Conservation (phyloP, 2,329 filamentous ascomycete genomes). For the Hymenoscyphus fraxineus region DNA sequence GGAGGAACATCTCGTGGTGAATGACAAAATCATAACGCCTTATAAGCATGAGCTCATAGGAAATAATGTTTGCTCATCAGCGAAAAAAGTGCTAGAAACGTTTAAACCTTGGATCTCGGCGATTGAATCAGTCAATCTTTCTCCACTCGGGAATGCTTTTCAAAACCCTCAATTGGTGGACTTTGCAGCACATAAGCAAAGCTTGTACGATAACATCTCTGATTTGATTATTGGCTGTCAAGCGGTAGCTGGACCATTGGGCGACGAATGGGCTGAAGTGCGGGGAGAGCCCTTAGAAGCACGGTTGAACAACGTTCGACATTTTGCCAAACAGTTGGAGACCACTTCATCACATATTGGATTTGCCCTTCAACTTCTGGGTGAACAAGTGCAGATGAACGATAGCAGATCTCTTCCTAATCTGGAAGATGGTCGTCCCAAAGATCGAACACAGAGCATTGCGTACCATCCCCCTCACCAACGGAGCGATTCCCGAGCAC, state of each 20-base stretch:
- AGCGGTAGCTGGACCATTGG: conserved; percentile 82
- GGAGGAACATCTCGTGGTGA: conserved; percentile 74
- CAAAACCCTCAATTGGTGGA: conserved; percentile 83
- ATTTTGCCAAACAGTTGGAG: conserved; percentile 76
- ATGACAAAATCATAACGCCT: conserved; percentile 78
- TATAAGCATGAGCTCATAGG: conserved; percentile 75
- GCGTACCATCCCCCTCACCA: conserved; percentile 53
- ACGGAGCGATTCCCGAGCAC: conserved; percentile 50
- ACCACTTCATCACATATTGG: conserved; percentile 82
- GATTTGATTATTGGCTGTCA: conserved; percentile 87
- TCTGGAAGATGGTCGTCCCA: conserved; percentile 42
- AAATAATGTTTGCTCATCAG: conserved; percentile 76
- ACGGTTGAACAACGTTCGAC: conserved; percentile 74
- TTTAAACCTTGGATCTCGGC: conserved; percentile 88
- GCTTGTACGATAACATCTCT: conserved; percentile 86
- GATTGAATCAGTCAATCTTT: conserved; percentile 88
- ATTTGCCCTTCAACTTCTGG: conserved; percentile 81
- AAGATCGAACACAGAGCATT: conserved; percentile 54
- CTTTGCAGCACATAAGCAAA: conserved; percentile 87
- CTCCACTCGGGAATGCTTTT: conserved; percentile 70
- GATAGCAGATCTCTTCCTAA: conserved; percentile 15
- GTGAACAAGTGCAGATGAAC: conserved; percentile 68
- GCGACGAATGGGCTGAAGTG: conserved; percentile 94
- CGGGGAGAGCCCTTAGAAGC: conserved; percentile 86
- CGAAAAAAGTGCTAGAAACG: conserved; percentile 76